phyloP scores from a whole-genome alignment of 164 flowering plant genomes.

The Aristolochia contorta region DNA sequence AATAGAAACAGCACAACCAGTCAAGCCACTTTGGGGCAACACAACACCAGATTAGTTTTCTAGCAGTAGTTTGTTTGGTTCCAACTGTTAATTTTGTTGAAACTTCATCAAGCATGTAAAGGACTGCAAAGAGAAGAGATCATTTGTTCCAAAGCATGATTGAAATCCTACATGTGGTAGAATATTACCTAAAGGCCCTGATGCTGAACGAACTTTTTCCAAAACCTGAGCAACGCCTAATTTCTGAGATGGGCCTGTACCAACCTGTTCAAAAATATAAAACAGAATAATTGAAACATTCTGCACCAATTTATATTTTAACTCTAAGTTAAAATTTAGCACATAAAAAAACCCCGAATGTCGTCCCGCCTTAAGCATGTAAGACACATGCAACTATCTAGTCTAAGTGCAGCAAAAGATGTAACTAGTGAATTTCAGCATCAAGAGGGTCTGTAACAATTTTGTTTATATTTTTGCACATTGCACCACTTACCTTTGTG shows the following conservation, averaged over 20 bases:
- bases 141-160: neutral
- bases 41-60: neutral
- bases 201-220: constrained; percentile 20
- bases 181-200: constrained; percentile 32
- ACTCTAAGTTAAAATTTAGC: too few species aligned
- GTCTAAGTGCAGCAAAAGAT: neutral
- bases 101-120: too few species aligned
- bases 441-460: too few species aligned
- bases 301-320: neutral
- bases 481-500: too few species aligned
- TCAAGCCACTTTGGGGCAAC: neutral
- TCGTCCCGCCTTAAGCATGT: neutral
- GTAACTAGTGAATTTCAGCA: too few species aligned
- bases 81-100: too few species aligned
- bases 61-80: too few species aligned
- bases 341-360: neutral
- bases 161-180: neutral
- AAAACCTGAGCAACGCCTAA: constrained; percentile 21
- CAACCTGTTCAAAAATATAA: constrained; percentile 22
- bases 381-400: neutral
- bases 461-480: too few species aligned
- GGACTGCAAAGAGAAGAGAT: neutral
- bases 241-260: constrained; percentile 23
- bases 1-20: neutral
- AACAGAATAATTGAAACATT: neutral